phyloP scores from a whole-genome alignment of 768 basidiomycete genomes.

The Lentinula sp. region DNA sequence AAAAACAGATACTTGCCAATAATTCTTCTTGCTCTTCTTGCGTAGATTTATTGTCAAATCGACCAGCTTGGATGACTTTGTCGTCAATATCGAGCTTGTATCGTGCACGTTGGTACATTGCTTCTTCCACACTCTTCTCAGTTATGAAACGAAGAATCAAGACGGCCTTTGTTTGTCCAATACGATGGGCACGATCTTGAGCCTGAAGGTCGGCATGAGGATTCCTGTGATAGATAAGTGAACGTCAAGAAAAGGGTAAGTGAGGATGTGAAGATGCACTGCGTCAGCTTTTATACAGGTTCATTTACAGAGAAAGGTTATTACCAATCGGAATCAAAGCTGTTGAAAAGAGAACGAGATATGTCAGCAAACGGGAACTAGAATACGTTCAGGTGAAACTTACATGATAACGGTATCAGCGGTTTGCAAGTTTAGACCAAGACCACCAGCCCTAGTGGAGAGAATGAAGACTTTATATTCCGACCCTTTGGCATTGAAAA shows the following conservation, averaged over 20 bases:
- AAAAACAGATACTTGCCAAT: conserved; percentile 46
- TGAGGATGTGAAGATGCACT: conserved; percentile 11
- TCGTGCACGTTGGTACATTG: conserved; percentile 91
- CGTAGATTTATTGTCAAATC: conserved; percentile 97
- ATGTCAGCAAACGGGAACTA: conserved; percentile 3
- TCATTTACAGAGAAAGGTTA: conserved; percentile 3
- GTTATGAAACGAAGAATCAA: conserved; percentile 96
- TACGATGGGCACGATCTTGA: conserved; percentile 99
- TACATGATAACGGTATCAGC: conserved; percentile 96
- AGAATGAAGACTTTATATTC: conserved; percentile 90
- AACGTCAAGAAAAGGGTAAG: too few species aligned
- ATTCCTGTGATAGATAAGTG: conserved; percentile 50
- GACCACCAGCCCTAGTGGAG: conserved; percentile 89
- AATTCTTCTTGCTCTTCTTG: conserved; percentile 97
- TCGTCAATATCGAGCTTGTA: conserved; percentile 98
- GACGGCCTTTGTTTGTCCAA: conserved; percentile 97
- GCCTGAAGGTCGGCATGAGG: conserved; percentile 99
- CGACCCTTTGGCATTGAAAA: conserved; percentile 87
- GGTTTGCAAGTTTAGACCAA: conserved; percentile 92
- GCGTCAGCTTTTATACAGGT: background rate
- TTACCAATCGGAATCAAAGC: conserved; percentile 76
- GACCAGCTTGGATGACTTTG: conserved; percentile 98
- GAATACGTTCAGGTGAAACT: conserved; percentile 20
- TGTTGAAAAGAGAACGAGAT: conserved; percentile 20
- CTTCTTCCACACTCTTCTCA: conserved; percentile 97